Conservation (phyloP, 2,329 filamentous ascomycete species). For the Pseudogymnoascus pannorum region DNA sequence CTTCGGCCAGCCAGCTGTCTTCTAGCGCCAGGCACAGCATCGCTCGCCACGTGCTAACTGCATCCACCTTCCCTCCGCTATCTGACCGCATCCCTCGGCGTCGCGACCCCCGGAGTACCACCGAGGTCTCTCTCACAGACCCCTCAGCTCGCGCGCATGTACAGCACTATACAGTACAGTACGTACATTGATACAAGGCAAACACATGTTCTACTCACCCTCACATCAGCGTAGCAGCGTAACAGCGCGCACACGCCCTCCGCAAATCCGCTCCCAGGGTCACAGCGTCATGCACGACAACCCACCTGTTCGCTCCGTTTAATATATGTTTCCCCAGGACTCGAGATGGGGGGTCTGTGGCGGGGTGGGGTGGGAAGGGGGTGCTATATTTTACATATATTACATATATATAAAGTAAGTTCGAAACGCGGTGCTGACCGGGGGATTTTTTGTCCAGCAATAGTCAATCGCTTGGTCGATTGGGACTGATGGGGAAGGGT, state of each 20-base stretch:
- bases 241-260: not conserved
- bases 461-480: not conserved
- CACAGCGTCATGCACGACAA: not conserved
- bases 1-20: not conserved
- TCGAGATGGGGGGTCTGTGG: not conserved
- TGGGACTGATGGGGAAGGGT: not conserved
- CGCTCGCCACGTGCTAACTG: slow-evolving; percentile 5
- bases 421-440: not conserved
- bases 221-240: not conserved
- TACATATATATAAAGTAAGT: no score
- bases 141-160: not conserved
- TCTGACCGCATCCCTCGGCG: not conserved
- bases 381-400: no score
- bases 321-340: not conserved
- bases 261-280: not conserved
- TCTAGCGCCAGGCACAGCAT: slow-evolving; percentile 7
- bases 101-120: slow-evolving; percentile 6
- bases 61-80: not conserved
- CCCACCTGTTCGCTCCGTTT: not conserved
- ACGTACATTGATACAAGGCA: not conserved
- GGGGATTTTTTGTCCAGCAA: not conserved
- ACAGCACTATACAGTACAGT: no score
- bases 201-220: not conserved
- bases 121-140: not conserved
- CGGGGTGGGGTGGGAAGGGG: not conserved